phyloP scores from a whole-genome alignment of 768 basidiomycete species.

The Flagelloscypha sp. region DNA sequence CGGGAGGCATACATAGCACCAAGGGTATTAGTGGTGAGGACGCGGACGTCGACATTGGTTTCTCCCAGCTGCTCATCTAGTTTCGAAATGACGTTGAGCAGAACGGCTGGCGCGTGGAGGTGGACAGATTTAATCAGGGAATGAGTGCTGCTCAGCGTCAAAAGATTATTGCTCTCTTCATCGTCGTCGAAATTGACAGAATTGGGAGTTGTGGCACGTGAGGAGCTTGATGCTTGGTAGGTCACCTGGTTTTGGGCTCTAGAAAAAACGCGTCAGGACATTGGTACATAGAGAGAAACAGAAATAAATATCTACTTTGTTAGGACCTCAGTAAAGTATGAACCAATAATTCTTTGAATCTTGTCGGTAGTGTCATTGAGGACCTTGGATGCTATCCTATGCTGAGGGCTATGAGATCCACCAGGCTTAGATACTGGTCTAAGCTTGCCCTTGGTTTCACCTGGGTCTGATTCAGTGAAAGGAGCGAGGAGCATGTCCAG shows the following conservation, averaged over 20 bases:
- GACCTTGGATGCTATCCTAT: slow-evolving; percentile 80
- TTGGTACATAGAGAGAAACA: too few relatives aligned
- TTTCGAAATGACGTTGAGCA: slow-evolving; percentile 88
- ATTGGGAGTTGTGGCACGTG: too few relatives aligned
- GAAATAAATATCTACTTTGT: too few relatives aligned
- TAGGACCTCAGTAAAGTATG: slow-evolving; percentile 90
- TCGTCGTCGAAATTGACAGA: too few relatives aligned
- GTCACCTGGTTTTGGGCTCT: too few relatives aligned
- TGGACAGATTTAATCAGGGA: slow-evolving; percentile 79
- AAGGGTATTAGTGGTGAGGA: slow-evolving; percentile 77
- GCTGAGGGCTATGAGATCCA: too few relatives aligned
- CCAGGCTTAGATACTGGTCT: too few relatives aligned
- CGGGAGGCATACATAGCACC: slow-evolving; percentile 88
- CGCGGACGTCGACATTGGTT: slow-evolving; percentile 60
- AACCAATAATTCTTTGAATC: slow-evolving; percentile 80
- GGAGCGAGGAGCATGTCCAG: slow-evolving; percentile 78
- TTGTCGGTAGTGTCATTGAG: slow-evolving; percentile 80
- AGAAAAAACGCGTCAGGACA: too few relatives aligned
- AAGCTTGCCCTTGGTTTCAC: too few relatives aligned
- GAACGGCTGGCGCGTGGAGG: slow-evolving; percentile 67
- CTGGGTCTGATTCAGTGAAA: too few relatives aligned
- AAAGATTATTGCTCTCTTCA: too few relatives aligned
- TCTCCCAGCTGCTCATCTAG: slow-evolving; percentile 85
- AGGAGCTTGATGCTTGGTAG: too few relatives aligned
- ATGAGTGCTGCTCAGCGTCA: slow-evolving; percentile 67